Evolutionary conservation across 2,329 filamentous ascomycete genomes (phyloP).

Genomic region (Fusarium sp.): DNA sequence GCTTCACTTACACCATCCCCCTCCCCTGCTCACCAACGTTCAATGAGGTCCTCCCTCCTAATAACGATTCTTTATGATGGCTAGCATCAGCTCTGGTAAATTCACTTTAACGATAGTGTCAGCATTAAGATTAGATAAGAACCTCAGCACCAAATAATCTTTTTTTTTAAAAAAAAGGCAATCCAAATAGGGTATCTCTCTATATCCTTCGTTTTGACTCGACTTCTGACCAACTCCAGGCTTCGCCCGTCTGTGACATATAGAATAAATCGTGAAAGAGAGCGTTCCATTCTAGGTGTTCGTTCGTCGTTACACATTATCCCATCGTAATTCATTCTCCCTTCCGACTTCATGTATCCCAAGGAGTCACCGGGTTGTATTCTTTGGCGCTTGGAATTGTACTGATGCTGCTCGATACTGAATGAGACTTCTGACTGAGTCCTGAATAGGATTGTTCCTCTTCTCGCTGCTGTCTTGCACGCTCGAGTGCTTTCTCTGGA

Average conservation of each 20-base stretch:
- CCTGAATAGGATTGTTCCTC: constrained; percentile 47
- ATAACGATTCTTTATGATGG: not conserved
- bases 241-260: constrained; percentile 23
- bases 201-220: constrained; percentile 10
- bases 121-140: not conserved
- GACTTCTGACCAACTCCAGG: constrained; percentile 16
- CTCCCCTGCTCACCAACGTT: not conserved
- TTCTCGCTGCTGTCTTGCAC: constrained; percentile 53
- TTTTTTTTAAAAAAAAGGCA: too few relatives aligned
- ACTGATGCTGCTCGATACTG: constrained; percentile 55
- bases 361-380: constrained; percentile 52
- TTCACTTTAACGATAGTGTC: not conserved
- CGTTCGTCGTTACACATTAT: constrained; percentile 28
- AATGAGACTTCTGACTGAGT: constrained; percentile 48
- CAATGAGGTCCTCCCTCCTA: not conserved
- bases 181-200: constrained; percentile 24
- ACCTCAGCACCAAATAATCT: not conserved
- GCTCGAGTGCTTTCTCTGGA: constrained; percentile 60
- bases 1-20: not conserved
- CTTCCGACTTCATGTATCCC: constrained; percentile 45
- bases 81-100: not conserved
- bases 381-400: constrained; percentile 50
- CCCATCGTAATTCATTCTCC: not conserved
- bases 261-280: constrained; percentile 18
- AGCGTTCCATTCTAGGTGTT: constrained; percentile 1